Evolutionary conservation across 352 stramenopile species (phyloP).

Genomic region (Pythium scleroteichum): DNA sequence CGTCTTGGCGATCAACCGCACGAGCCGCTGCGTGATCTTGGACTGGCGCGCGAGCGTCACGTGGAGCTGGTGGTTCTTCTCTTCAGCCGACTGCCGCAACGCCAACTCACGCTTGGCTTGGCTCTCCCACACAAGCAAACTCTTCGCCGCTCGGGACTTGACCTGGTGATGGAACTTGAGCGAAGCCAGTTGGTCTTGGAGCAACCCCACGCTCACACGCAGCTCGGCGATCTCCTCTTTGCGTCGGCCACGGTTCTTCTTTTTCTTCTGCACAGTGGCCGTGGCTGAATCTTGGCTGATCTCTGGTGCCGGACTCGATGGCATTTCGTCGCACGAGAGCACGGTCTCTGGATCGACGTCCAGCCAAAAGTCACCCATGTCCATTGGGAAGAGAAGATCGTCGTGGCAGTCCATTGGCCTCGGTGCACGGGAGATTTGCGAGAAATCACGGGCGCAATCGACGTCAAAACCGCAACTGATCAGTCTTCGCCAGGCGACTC

Average conservation of each 20-base stretch:
- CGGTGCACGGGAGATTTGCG: too few species aligned
- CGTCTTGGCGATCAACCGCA: not conserved
- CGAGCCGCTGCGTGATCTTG: not conserved
- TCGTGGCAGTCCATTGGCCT: too few species aligned
- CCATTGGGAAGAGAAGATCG: too few species aligned
- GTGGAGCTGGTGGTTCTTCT: constrained; percentile 1
- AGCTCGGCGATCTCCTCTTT: not conserved
- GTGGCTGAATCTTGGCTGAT: too few species aligned
- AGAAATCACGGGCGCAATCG: too few species aligned
- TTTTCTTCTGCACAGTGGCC: not conserved
- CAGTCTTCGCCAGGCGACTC: too few species aligned
- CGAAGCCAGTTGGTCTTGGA: not conserved
- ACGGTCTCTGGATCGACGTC: too few species aligned
- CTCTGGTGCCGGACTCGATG: too few species aligned
- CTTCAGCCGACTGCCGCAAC: not conserved
- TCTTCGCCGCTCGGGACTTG: not conserved
- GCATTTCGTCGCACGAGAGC: too few species aligned
- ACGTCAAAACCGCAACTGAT: too few species aligned
- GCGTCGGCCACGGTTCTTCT: not conserved
- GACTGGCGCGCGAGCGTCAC: not conserved
- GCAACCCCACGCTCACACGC: not conserved
- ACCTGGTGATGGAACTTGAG: too few species aligned
- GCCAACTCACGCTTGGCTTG: not conserved
- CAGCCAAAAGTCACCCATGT: too few species aligned
- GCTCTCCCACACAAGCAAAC: not conserved